These are phyloP conservation scores for Neofusicoccum sp. DNA, from an alignment of 2,329 filamentous ascomycete species.

Conservation along the genomic window DNA sequence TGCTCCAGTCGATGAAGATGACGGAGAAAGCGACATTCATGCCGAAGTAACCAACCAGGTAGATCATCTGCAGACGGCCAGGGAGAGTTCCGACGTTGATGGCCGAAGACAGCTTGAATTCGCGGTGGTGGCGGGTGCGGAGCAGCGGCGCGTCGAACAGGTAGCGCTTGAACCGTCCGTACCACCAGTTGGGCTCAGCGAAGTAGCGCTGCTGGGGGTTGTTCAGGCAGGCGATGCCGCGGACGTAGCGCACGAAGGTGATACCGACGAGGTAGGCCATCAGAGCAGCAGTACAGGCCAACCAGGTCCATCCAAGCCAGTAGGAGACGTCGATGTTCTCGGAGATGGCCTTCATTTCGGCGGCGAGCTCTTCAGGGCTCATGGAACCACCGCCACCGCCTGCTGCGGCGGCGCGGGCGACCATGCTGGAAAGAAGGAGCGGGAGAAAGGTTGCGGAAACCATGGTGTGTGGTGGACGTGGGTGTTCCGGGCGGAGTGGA, in stretches of 20 bases:
- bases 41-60: constrained; percentile 48
- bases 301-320: constrained; percentile 49
- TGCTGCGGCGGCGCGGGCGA: constrained; percentile 1
- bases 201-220: constrained; percentile 82
- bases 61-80: constrained; percentile 48
- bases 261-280: constrained; percentile 65
- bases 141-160: constrained; percentile 49
- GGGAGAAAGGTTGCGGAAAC: neutral
- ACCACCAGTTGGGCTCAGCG: constrained; percentile 56
- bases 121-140: constrained; percentile 49
- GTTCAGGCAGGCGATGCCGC: constrained; percentile 71
- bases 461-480: neutral
- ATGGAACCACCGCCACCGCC: neutral
- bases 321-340: constrained; percentile 36
- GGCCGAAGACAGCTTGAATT: constrained; percentile 51
- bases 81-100: constrained; percentile 51
- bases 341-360: neutral
- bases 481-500: neutral
- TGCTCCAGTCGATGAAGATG: constrained; percentile 58
- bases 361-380: constrained; percentile 7
- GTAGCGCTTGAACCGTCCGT: constrained; percentile 46
- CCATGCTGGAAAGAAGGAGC: neutral
- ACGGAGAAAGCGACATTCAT: constrained; percentile 48
- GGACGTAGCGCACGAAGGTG: constrained; percentile 64
- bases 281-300: constrained; percentile 60